phyloP scores from a whole-genome alignment of 441 rosid species.

The Rhodomyrtus psidioides region DNA sequence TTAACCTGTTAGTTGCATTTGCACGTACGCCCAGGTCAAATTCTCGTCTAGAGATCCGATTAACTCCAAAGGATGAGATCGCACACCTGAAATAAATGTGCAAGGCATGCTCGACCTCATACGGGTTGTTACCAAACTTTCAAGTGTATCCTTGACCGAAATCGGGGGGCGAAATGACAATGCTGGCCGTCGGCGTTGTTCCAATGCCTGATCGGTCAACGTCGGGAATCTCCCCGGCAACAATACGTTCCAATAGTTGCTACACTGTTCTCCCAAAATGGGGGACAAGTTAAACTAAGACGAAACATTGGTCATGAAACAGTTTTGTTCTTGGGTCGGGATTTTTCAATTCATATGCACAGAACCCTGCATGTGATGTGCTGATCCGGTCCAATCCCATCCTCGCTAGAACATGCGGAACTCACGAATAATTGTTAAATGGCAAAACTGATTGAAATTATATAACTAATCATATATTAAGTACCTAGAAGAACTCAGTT shows the following conservation, averaged over 20 bases:
- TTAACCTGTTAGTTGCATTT: background rate
- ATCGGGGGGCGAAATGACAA: background rate
- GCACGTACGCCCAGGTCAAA: fast-evolving
- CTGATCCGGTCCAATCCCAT: background rate
- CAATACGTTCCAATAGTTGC: background rate
- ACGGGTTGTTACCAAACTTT: background rate
- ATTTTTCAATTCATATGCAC: background rate
- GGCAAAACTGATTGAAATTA: background rate
- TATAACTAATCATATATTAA: background rate
- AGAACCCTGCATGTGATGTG: background rate
- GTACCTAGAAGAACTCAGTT: background rate
- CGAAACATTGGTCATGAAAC: background rate
- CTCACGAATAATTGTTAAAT: background rate
- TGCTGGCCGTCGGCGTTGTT: background rate
- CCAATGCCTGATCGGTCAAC: background rate
- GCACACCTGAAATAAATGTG: fast-evolving
- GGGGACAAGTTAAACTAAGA: background rate
- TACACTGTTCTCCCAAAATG: background rate
- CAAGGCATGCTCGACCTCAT: background rate
- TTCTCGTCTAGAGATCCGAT: too few relatives aligned
- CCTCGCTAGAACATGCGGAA: background rate
- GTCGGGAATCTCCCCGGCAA: background rate
- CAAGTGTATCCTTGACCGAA: background rate
- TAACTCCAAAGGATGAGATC: background rate
- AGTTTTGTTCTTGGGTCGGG: background rate